These are phyloP conservation scores for Aspergillus affinis DNA, from an alignment of 495 filamentous ascomycete genomes.

Conservation along the genomic window DNA sequence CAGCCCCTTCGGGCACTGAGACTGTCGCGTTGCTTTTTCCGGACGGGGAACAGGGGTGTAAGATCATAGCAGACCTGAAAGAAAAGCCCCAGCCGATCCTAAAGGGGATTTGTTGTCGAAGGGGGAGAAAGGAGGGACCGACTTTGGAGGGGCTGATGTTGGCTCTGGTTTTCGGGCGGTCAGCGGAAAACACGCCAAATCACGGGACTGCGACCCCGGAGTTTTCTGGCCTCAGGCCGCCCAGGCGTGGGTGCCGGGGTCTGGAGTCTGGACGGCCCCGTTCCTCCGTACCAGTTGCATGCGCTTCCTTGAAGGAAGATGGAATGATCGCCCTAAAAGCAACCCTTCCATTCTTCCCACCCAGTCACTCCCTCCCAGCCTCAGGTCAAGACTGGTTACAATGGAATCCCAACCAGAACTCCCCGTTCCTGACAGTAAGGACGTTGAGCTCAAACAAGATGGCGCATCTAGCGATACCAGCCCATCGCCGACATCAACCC, in stretches of 20 bases:
- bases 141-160: constrained; percentile 6
- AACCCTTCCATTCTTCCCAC: too few relatives aligned
- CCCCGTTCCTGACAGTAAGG: background rate
- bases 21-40: background rate
- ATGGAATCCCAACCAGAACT: background rate
- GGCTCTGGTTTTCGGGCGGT: constrained; percentile 5
- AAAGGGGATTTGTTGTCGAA: background rate
- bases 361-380: too few relatives aligned
- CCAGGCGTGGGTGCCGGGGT: too few relatives aligned
- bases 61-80: background rate
- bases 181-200: constrained; percentile 4
- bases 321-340: too few relatives aligned
- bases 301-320: background rate
- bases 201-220: constrained; percentile 4
- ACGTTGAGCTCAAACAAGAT: background rate
- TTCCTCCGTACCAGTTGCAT: background rate
- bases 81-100: background rate
- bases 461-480: background rate
- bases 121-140: background rate
- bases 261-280: too few relatives aligned
- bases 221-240: constrained; percentile 6
- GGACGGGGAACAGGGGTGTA: background rate
- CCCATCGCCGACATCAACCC: background rate
- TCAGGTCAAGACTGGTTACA: too few relatives aligned
- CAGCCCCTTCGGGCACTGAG: constrained; percentile 5